A percentile compares a stretch with the other conserved stretches of the same genome.
These are phyloP conservation scores for Cutaneotrichosporon spelunceum DNA, from an alignment of 1,284 basidiomycete species.

Conservation along the genomic window DNA sequence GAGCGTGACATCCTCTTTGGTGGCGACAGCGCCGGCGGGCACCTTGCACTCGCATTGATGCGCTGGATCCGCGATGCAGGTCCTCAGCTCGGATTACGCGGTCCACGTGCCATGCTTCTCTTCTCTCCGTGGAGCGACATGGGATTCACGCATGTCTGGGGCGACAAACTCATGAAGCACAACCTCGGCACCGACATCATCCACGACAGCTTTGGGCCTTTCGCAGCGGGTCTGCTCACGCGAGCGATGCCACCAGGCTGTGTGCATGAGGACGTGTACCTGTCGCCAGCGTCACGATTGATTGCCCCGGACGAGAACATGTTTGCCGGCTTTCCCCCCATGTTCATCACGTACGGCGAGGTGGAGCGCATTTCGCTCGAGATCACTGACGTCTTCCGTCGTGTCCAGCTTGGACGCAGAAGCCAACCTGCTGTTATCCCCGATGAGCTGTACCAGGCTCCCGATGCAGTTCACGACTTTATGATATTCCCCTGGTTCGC, in stretches of 20 bases:
- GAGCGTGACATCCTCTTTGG: conserved; percentile 62
- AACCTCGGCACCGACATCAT: conserved; percentile 42
- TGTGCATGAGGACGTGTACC: conserved; percentile 38
- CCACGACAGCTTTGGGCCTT: conserved; percentile 46
- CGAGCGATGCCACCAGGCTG: conserved; percentile 34
- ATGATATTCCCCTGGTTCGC: conserved; percentile 46
- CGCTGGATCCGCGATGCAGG: conserved; percentile 43
- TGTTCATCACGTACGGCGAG: conserved; percentile 42
- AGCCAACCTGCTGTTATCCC: background rate
- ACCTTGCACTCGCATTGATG: conserved; percentile 59
- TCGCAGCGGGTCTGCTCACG: conserved; percentile 41
- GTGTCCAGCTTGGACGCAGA: conserved; percentile 26
- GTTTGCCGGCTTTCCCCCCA: conserved; percentile 40
- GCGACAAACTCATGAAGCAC: conserved; percentile 27
- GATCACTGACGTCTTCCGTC: conserved; percentile 34
- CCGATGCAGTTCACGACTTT: conserved; percentile 46
- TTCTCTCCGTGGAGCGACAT: conserved; percentile 63
- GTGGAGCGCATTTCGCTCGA: conserved; percentile 42
- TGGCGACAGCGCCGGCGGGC: conserved; percentile 70
- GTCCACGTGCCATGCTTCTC: conserved; percentile 58
- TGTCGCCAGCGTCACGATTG: conserved; percentile 41
- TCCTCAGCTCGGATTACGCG: conserved; percentile 23
- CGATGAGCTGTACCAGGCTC: conserved; percentile 29
- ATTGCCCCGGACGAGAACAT: conserved; percentile 22
- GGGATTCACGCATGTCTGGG: conserved; percentile 46